Percentiles rank a stretch among this genome's conserved stretches.
Evolutionary conservation across 75 land plant genomes (phyloP).

Genomic region (Pinus albicaulis): DNA sequence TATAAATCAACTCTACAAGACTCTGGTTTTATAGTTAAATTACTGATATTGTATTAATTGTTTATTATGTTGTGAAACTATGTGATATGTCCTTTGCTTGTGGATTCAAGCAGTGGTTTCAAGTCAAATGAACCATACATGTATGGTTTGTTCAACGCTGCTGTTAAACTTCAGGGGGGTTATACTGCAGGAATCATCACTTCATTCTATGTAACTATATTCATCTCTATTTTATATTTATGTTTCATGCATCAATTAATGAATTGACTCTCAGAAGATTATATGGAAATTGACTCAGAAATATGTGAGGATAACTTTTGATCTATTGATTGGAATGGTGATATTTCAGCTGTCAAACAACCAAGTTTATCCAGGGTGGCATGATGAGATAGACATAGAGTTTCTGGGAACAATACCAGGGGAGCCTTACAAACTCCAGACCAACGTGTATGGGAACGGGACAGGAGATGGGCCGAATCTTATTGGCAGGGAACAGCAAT

Average conservation of each 20-base stretch:
- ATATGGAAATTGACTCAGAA: too few relatives aligned
- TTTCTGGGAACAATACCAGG: constrained; percentile 31
- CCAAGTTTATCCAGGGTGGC: constrained; percentile 6
- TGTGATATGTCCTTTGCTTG: too few relatives aligned
- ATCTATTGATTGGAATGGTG: neutral
- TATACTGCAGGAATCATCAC: constrained; percentile 27
- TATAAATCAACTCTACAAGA: too few relatives aligned
- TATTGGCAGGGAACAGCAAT: constrained; percentile 20
- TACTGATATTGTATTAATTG: too few relatives aligned
- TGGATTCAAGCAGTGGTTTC: constrained; percentile 71
- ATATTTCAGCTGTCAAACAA: neutral
- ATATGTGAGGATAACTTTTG: too few relatives aligned
- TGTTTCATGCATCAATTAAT: neutral
- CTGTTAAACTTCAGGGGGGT: constrained; percentile 19
- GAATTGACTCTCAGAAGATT: too few relatives aligned
- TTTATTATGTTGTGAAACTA: too few relatives aligned
- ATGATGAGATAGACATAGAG: constrained; percentile 22
- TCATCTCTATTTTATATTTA: neutral
- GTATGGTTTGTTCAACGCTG: constrained; percentile 28
- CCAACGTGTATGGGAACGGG: constrained; percentile 31
- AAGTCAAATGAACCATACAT: constrained; percentile 17
- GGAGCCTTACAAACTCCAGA: constrained; percentile 28
- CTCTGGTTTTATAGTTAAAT: too few relatives aligned
- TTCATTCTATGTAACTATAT: constrained; percentile 41
- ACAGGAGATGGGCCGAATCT: constrained; percentile 11